phyloP scores from a whole-genome alignment of 2,329 filamentous ascomycete species.

The Calycina herbarum region DNA sequence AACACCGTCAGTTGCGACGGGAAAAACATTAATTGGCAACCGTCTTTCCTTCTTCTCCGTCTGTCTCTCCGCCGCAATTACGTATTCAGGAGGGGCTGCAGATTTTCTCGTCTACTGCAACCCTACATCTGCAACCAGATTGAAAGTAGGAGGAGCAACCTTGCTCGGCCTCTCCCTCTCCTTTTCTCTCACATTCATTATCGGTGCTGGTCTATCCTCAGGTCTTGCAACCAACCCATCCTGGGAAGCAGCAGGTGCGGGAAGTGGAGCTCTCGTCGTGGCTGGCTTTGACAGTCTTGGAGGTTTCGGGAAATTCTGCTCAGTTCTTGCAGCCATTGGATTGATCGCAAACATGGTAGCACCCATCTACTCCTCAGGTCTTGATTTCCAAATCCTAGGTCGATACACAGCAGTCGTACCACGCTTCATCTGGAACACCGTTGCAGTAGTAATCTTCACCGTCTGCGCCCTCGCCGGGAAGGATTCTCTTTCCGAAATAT shows the following conservation, averaged over 20 bases:
- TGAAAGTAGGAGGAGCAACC: slow-evolving; percentile 57
- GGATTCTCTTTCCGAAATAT: slow-evolving; percentile 60
- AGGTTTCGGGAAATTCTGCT: slow-evolving; percentile 65
- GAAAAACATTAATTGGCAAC: slow-evolving; percentile 54
- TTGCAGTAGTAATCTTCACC: slow-evolving; percentile 62
- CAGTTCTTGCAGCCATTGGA: slow-evolving; percentile 63
- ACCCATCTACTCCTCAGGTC: slow-evolving; percentile 62
- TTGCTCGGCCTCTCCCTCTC: slow-evolving; percentile 56
- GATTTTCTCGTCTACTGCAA: slow-evolving; percentile 69
- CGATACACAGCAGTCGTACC: slow-evolving; percentile 58
- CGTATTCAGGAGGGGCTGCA: slow-evolving; percentile 61
- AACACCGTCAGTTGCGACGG: slow-evolving; percentile 50
- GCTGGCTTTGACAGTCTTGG: slow-evolving; percentile 60
- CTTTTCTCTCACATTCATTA: slow-evolving; percentile 60
- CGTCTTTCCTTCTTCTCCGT: slow-evolving; percentile 70
- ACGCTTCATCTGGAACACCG: slow-evolving; percentile 63
- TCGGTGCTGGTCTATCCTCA: slow-evolving; percentile 62
- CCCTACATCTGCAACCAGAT: slow-evolving; percentile 44
- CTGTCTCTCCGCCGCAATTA: slow-evolving; percentile 63
- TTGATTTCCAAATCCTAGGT: slow-evolving; percentile 69
- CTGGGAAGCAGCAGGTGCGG: slow-evolving; percentile 60
- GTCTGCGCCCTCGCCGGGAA: slow-evolving; percentile 65
- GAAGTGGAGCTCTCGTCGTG: slow-evolving; percentile 64
- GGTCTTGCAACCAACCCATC: slow-evolving; percentile 51
- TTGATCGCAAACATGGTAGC: slow-evolving; percentile 66